These are phyloP conservation scores for Fusarium humuli DNA, from an alignment of 2,329 filamentous ascomycete genomes.

Conservation along the genomic window DNA sequence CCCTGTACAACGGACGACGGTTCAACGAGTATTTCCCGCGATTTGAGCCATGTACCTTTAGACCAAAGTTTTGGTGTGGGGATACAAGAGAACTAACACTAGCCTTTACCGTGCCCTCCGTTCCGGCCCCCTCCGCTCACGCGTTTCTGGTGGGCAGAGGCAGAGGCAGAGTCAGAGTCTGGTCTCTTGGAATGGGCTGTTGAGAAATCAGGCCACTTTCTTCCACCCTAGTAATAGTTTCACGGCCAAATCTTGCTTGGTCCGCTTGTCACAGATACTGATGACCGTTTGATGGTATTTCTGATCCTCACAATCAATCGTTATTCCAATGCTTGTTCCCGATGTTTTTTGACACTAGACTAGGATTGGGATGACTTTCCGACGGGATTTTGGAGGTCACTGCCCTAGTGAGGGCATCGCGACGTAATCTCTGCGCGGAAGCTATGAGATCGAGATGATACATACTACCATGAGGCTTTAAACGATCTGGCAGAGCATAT, in stretches of 20 bases:
- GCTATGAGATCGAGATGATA: slow-evolving; percentile 8
- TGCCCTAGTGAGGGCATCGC: neutral
- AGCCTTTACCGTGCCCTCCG: slow-evolving; percentile 20
- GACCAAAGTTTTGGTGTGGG: rapidly evolving
- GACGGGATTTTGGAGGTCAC: slow-evolving; percentile 16
- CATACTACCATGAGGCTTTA: neutral
- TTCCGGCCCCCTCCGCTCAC: slow-evolving; percentile 47
- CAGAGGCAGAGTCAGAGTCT: neutral
- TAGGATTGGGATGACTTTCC: slow-evolving; percentile 2
- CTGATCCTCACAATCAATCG: neutral
- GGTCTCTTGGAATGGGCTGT: slow-evolving; percentile 45
- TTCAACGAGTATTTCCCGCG: slow-evolving; percentile 46
- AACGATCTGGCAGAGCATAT: neutral
- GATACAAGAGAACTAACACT: slow-evolving; percentile 25
- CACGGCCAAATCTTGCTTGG: neutral
- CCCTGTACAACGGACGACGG: slow-evolving; percentile 31
- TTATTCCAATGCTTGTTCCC: slow-evolving; percentile 1
- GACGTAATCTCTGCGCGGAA: neutral
- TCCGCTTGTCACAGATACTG: neutral
- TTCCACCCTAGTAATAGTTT: neutral
- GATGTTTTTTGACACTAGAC: neutral
- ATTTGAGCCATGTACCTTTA: slow-evolving; percentile 16
- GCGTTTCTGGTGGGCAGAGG: slow-evolving; percentile 34
- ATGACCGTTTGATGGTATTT: slow-evolving; percentile 4
- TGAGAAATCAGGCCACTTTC: slow-evolving; percentile 45